phyloP scores from a whole-genome alignment of 257 asterid species.

The Verbena officinalis region DNA sequence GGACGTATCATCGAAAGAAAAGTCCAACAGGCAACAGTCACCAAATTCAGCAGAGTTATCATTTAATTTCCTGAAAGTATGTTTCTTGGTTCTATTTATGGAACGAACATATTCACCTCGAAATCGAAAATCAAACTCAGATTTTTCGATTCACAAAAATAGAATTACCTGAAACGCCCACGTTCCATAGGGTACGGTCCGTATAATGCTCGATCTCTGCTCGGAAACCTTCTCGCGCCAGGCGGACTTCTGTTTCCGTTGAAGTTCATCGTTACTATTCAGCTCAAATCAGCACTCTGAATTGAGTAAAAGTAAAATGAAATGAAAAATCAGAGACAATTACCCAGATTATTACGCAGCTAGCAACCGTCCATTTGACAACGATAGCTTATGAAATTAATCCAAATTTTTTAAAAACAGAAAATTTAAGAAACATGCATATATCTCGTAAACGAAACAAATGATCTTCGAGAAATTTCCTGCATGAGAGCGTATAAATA shows the following conservation, averaged over 20 bases:
- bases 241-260: conserved; percentile 6
- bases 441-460: not conserved
- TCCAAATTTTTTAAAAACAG: not conserved
- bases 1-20: not conserved
- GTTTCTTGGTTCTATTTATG: too few species aligned
- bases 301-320: not conserved
- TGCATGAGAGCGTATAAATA: not conserved
- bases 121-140: not conserved
- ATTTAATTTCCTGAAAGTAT: too few species aligned
- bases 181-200: not conserved
- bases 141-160: not conserved
- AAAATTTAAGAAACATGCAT: conserved; percentile 4
- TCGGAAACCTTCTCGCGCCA: not conserved
- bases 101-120: not conserved
- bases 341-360: not conserved
- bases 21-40: not conserved
- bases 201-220: not conserved
- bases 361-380: not conserved
- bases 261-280: conserved; percentile 1
- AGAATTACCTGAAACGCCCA: conserved; percentile 3
- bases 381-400: not conserved
- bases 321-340: not conserved
- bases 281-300: conserved; percentile 11
- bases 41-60: conserved; percentile 1
- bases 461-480: not conserved